phyloP scores from a whole-genome alignment of 768 basidiomycete genomes.

The Hericium rajendrae region DNA sequence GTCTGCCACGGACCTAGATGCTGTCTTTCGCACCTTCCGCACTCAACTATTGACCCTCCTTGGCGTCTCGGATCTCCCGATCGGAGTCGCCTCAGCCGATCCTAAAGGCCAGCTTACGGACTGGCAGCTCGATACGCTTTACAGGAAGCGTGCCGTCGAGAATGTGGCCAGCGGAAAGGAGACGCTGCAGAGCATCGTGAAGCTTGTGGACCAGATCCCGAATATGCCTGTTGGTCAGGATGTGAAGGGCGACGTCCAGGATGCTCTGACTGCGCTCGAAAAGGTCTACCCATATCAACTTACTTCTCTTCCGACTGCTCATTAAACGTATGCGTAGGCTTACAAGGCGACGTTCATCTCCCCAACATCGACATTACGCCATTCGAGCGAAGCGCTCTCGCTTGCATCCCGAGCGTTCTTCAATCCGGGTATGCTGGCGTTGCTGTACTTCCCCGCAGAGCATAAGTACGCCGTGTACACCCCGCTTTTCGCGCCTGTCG shows the following conservation, averaged over 20 bases:
- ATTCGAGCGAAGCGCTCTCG: constrained; percentile 53
- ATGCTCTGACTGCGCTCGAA: constrained; percentile 63
- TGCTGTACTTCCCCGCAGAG: constrained; percentile 95
- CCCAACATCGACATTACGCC: constrained; percentile 36
- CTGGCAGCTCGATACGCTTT: constrained; percentile 78
- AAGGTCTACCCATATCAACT: constrained; percentile 35
- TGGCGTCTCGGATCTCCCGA: constrained; percentile 60
- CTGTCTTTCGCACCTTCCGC: constrained; percentile 55
- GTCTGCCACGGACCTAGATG: constrained; percentile 34
- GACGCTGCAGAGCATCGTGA: constrained; percentile 73
- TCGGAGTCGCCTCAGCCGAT: constrained; percentile 26
- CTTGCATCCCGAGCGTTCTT: constrained; percentile 86
- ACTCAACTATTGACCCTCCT: constrained; percentile 72
- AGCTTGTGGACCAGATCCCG: constrained; percentile 75
- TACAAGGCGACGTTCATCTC: constrained; percentile 30
- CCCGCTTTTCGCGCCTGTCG: constrained; percentile 85
- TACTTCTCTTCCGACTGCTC: background rate
- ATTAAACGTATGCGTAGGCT: constrained; percentile 23
- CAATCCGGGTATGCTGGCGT: constrained; percentile 90
- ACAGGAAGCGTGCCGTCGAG: constrained; percentile 60
- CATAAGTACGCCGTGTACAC: constrained; percentile 97
- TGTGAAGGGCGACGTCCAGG: constrained; percentile 64
- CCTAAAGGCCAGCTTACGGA: constrained; percentile 32
- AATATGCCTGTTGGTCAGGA: constrained; percentile 86
- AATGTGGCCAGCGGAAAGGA: constrained; percentile 61